phyloP scores from a whole-genome alignment of 2,329 filamentous ascomycete species.

The Pseudocercospora fuligena region DNA sequence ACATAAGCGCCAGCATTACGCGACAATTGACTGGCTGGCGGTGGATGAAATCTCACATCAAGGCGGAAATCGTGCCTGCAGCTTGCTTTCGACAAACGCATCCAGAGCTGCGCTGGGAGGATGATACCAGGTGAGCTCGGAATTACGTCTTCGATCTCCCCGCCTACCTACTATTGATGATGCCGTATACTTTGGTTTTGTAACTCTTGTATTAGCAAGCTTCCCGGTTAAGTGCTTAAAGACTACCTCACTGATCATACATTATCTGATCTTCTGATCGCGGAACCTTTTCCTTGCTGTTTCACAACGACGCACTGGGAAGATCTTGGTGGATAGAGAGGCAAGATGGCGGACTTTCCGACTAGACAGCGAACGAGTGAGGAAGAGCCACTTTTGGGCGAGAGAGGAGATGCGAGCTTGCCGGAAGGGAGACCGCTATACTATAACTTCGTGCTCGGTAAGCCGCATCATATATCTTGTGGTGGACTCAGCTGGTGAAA shows the following conservation, averaged over 20 bases:
- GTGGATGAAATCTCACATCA: no score
- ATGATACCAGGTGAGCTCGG: not conserved
- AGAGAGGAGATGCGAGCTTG: slow-evolving; percentile 75
- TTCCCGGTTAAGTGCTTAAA: not conserved
- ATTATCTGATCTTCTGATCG: slow-evolving; percentile 4
- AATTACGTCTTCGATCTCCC: not conserved
- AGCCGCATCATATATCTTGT: slow-evolving; percentile 29
- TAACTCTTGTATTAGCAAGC: not conserved
- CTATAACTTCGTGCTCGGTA: slow-evolving; percentile 77
- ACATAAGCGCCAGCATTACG: not conserved
- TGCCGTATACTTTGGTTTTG: slow-evolving; percentile 4
- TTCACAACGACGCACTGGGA: not conserved
- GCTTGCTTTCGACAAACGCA: not conserved
- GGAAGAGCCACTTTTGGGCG: slow-evolving; percentile 72
- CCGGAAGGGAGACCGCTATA: slow-evolving; percentile 65
- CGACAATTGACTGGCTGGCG: not conserved
- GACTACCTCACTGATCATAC: not conserved
- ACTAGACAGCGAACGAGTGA: slow-evolving; percentile 49
- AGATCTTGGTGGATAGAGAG: not conserved
- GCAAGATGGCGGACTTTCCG: slow-evolving; percentile 10
- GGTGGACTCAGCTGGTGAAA: not conserved
- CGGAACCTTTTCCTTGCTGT: not conserved
- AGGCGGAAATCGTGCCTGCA: not conserved
- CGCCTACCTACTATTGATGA: slow-evolving; percentile 1
- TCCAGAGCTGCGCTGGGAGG: no score